Evolutionary conservation across 2,329 filamentous ascomycete genomes (phyloP).

Genomic region (Paradendryphiella salina): DNA sequence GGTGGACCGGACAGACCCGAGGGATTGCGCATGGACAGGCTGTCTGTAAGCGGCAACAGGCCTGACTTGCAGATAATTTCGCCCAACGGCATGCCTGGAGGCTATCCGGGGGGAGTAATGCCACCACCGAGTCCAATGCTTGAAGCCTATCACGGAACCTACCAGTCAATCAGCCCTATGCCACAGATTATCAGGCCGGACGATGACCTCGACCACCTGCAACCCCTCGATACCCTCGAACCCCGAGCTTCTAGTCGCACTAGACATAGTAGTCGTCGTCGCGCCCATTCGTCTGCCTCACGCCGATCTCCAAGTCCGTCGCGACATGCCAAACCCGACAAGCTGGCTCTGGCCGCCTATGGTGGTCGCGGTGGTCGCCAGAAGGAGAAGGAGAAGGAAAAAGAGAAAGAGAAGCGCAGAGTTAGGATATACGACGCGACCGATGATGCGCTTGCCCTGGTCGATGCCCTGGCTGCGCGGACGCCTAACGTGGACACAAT

Average conservation of each 20-base stretch:
- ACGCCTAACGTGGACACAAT: conserved; percentile 68
- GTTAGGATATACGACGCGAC: conserved; percentile 82
- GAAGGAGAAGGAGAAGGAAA: conserved; percentile 32
- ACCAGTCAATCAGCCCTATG: conserved; percentile 94
- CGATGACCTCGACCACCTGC: conserved; percentile 55
- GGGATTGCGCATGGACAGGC: conserved; percentile 52
- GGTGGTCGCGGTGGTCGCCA: conserved; percentile 13
- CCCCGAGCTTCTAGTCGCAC: conserved; percentile 37
- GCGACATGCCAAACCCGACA: conserved; percentile 34
- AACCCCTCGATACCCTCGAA: conserved; percentile 39
- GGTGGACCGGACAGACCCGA: conserved; percentile 35
- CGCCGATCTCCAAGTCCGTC: conserved; percentile 40
- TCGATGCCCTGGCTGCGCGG: conserved; percentile 71
- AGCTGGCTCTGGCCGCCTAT: conserved; percentile 39
- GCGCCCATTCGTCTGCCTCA: conserved; percentile 34
- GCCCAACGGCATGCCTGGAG: conserved; percentile 1
- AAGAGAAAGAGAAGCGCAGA: conserved; percentile 54
- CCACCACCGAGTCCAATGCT: conserved; percentile 82
- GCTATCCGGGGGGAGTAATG: conserved; percentile 33
- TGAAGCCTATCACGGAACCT: conserved; percentile 91
- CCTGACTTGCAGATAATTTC: conserved; percentile 44
- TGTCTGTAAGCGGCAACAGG: conserved; percentile 54
- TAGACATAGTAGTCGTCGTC: conserved; percentile 33
- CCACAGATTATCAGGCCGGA: conserved; percentile 72
- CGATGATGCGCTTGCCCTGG: conserved; percentile 75